A percentile compares a stretch with the other conserved stretches of the same genome.
Evolutionary conservation across 257 asterid species (phyloP).

Genomic region (Plectranthus barbatus): DNA sequence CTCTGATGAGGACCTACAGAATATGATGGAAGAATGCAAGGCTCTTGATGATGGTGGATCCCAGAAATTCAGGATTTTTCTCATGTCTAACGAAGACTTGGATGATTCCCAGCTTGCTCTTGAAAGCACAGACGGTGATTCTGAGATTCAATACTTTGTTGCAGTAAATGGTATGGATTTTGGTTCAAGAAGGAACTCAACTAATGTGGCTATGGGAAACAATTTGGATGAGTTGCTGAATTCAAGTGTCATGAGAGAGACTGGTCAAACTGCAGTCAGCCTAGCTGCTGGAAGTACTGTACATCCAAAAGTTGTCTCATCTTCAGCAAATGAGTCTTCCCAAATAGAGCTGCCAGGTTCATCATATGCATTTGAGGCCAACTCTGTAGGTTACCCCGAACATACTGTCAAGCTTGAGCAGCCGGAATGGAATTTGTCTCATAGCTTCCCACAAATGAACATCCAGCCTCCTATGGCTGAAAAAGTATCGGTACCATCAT

Average conservation of each 20-base stretch:
- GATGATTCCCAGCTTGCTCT: conserved; percentile 61
- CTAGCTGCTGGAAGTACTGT: conserved; percentile 23
- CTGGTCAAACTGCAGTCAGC: conserved; percentile 29
- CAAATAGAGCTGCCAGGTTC: conserved; percentile 30
- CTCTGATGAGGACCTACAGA: conserved; percentile 78
- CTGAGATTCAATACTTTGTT: conserved; percentile 69
- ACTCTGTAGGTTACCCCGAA: conserved; percentile 30
- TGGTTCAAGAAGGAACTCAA: conserved; percentile 63
- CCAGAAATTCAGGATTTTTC: conserved; percentile 71
- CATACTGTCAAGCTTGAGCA: conserved; percentile 35
- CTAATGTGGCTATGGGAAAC: conserved; percentile 45
- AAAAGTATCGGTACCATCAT: conserved; percentile 15
- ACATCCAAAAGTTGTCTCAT: conserved; percentile 27
- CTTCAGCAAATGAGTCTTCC: conserved; percentile 37
- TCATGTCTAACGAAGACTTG: conserved; percentile 48
- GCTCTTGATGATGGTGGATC: conserved; percentile 51
- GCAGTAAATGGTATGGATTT: conserved; percentile 84
- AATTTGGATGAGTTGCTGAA: conserved; percentile 65
- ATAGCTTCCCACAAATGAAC: conserved; percentile 25
- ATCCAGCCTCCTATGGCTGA: conserved; percentile 25
- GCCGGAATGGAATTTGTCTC: conserved; percentile 38
- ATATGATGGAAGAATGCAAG: conserved; percentile 85
- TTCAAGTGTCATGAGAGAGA: conserved; percentile 42
- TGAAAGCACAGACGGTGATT: conserved; percentile 47
- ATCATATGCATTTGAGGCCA: conserved; percentile 35